phyloP scores from a whole-genome alignment of 2,329 filamentous ascomycete species.

The Diaporthe nobilis region DNA sequence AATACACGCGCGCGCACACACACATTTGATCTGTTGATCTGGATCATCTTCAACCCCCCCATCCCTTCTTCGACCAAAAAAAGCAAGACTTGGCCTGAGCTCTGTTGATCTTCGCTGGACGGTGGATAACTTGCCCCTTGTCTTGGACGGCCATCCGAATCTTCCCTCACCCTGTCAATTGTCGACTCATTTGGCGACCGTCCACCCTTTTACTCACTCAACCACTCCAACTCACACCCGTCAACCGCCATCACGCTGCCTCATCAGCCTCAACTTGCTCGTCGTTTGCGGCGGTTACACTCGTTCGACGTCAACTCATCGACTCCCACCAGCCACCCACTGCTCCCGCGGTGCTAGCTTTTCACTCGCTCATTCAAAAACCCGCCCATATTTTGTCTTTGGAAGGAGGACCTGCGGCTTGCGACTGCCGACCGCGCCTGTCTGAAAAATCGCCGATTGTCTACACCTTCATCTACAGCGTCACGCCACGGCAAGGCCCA shows the following conservation, averaged over 20 bases:
- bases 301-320: constrained; percentile 22
- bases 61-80: constrained; percentile 23
- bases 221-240: not conserved
- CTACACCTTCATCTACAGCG: constrained; percentile 23
- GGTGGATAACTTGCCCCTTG: constrained; percentile 30
- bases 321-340: constrained; percentile 1
- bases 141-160: constrained; percentile 26
- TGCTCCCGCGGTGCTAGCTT: constrained; percentile 7
- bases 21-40: constrained; percentile 39
- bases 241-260: constrained; percentile 25
- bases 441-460: constrained; percentile 28
- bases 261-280: not conserved
- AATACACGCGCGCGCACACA: constrained; percentile 6
- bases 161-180: constrained; percentile 20
- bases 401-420: constrained; percentile 13
- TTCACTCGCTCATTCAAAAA: constrained; percentile 24
- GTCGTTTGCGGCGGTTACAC: constrained; percentile 38
- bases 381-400: constrained; percentile 5
- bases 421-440: constrained; percentile 25
- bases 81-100: constrained; percentile 31
- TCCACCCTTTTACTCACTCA: constrained; percentile 8
- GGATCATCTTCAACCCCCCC: constrained; percentile 25
- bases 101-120: constrained; percentile 26
- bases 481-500: constrained; percentile 30
- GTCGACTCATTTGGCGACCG: constrained; percentile 9